Conservation (phyloP, 768 basidiomycete genomes). For the Termitomyces sp. region DNA sequence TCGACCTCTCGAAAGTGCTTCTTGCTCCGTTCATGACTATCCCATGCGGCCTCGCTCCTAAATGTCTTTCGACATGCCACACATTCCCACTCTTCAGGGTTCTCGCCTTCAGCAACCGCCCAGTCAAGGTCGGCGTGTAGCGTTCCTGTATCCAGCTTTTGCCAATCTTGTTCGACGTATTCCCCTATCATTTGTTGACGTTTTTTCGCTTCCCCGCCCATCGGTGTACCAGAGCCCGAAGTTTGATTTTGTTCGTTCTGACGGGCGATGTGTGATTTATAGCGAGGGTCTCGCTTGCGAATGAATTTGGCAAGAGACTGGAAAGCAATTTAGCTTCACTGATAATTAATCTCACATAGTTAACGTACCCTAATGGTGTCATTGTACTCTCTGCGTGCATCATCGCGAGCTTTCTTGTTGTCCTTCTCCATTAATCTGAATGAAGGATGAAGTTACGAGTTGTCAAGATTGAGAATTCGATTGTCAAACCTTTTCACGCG, state of each 20-base stretch:
- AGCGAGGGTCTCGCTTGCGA: constrained; percentile 87
- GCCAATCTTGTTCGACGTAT: constrained; percentile 91
- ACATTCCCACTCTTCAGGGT: constrained; percentile 88
- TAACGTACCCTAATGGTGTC: constrained; percentile 79
- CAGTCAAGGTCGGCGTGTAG: constrained; percentile 68
- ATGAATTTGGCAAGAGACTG: constrained; percentile 75
- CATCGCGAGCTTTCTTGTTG: constrained; percentile 89
- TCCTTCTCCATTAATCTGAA: constrained; percentile 89
- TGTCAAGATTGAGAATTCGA: neutral
- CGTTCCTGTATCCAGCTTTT: constrained; percentile 48
- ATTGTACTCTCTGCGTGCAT: constrained; percentile 87
- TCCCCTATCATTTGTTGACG: constrained; percentile 29
- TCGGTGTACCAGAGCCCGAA: constrained; percentile 29
- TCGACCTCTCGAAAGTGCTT: constrained; percentile 91
- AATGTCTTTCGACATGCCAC: constrained; percentile 92
- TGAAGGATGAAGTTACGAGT: neutral
- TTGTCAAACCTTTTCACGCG: constrained; percentile 63
- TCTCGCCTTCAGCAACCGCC: constrained; percentile 67
- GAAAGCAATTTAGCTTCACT: neutral
- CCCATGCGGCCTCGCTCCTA: constrained; percentile 90
- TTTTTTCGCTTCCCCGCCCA: constrained; percentile 19
- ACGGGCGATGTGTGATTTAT: constrained; percentile 61
- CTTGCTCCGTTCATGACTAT: constrained; percentile 93
- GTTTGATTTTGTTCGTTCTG: constrained; percentile 26
- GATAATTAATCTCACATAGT: neutral